These are phyloP conservation scores for Trypanosomatidae sp. DNA, from an alignment of 208 protist species.

Conservation along the genomic window DNA sequence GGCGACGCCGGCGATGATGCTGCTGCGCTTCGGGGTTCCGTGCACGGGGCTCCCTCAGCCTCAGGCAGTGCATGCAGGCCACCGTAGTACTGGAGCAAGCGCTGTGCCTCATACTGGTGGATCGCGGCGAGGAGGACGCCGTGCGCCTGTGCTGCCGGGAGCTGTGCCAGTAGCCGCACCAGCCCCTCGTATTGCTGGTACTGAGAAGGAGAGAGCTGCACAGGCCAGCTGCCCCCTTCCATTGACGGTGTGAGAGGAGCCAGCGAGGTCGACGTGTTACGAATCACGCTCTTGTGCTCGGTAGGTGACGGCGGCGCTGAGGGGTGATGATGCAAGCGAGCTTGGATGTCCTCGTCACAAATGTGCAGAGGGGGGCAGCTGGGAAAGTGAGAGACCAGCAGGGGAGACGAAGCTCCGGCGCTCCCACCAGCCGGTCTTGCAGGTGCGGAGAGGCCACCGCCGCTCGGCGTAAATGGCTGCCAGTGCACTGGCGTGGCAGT, in stretches of 20 bases:
- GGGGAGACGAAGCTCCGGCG: background rate
- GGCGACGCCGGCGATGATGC: conserved; percentile 1
- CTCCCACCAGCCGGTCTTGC: background rate
- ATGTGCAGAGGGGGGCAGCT: background rate
- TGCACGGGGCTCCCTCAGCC: background rate
- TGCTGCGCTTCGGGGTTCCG: too few relatives aligned
- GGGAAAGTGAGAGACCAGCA: background rate
- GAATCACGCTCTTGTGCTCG: background rate
- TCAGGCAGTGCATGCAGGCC: conserved; percentile 11
- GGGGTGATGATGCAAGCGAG: background rate
- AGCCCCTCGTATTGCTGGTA: conserved; percentile 8
- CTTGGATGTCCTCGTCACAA: background rate
- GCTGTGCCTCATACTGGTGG: conserved; percentile 19
- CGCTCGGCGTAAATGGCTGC: background rate
- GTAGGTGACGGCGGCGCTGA: background rate
- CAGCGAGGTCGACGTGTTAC: conserved; percentile 8
- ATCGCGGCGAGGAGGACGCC: conserved; percentile 10
- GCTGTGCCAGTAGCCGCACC: conserved; percentile 10
- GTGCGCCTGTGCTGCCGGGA: conserved; percentile 9
- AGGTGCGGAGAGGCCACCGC: background rate
- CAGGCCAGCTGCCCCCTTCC: conserved; percentile 4
- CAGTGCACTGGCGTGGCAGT: background rate
- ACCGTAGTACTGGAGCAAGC: conserved; percentile 27
- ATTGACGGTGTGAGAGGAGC: background rate
- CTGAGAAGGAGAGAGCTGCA: conserved; percentile 7